These are phyloP conservation scores for Tuber umbilicatum DNA, from an alignment of 495 filamentous ascomycete genomes.

Conservation along the genomic window DNA sequence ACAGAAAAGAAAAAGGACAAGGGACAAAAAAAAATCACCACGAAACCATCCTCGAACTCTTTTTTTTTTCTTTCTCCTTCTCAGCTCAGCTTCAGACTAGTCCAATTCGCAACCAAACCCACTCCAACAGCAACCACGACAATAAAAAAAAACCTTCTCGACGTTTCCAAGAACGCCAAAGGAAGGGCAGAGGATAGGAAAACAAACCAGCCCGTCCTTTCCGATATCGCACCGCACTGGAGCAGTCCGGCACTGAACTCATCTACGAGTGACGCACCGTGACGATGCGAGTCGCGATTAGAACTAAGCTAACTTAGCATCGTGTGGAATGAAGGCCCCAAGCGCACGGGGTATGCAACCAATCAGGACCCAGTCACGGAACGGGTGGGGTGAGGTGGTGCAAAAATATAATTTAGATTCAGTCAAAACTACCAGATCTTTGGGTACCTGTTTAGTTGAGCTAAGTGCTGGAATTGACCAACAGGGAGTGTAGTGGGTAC, in stretches of 20 bases:
- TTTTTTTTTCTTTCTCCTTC: not conserved
- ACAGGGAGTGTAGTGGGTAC: not conserved
- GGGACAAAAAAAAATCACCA: not conserved
- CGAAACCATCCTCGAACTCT: not conserved
- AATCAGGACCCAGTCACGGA: not conserved
- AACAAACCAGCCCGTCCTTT: not conserved
- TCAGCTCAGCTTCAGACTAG: not conserved
- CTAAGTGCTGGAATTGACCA: slow-evolving; percentile 2
- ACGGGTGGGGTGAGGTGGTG: not conserved
- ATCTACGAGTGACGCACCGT: slow-evolving; percentile 1
- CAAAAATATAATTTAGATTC: slow-evolving; percentile 1
- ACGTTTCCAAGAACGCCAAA: not conserved
- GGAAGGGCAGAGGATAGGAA: not conserved
- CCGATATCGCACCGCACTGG: not conserved
- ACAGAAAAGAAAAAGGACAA: not conserved
- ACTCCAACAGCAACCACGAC: not conserved
- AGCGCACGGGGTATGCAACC: not conserved
- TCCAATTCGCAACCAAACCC: not conserved
- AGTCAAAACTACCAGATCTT: slow-evolving; percentile 4
- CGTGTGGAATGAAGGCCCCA: not conserved
- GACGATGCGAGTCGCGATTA: not conserved
- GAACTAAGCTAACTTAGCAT: not conserved
- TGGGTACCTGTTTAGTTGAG: slow-evolving; percentile 1
- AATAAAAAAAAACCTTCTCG: slow-evolving; percentile 1
- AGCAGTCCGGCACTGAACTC: not conserved